Percentiles rank a stretch among this genome's conserved stretches.
Evolutionary conservation across 768 basidiomycete genomes (phyloP).

Genomic region (Strobilomyces echinocephalus): DNA sequence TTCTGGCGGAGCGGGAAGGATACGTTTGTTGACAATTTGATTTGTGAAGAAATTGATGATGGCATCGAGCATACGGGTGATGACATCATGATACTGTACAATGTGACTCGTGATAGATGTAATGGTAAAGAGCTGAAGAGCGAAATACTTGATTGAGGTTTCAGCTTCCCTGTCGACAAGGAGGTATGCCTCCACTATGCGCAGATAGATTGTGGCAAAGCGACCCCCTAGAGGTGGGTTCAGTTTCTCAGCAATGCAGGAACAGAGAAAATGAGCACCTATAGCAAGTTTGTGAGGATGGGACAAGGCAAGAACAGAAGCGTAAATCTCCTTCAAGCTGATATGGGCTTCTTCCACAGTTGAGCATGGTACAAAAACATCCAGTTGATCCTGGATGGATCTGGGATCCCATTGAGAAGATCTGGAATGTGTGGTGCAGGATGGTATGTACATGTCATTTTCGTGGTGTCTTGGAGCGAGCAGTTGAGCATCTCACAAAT

Average conservation of each 20-base stretch:
- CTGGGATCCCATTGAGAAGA: constrained; percentile 36
- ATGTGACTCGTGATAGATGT: constrained; percentile 80
- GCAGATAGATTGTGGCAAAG: constrained; percentile 80
- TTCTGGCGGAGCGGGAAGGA: constrained; percentile 35
- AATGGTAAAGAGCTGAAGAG: constrained; percentile 88
- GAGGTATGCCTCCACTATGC: constrained; percentile 86
- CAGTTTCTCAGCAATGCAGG: constrained; percentile 1
- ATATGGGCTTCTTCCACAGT: constrained; percentile 81
- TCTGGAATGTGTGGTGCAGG: constrained; percentile 35
- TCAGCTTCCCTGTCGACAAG: constrained; percentile 92
- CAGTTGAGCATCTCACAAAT: constrained; percentile 65
- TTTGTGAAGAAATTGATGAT: constrained; percentile 92
- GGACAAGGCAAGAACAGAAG: constrained; percentile 65
- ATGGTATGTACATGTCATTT: constrained; percentile 39
- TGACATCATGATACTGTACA: constrained; percentile 66
- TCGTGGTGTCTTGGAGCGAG: constrained; percentile 58
- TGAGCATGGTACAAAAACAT: constrained; percentile 77
- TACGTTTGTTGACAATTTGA: constrained; percentile 71
- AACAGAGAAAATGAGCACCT: constrained; percentile 41
- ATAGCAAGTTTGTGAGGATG: constrained; percentile 71
- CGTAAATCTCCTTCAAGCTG: constrained; percentile 79
- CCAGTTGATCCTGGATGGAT: constrained; percentile 65
- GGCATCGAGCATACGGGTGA: constrained; percentile 72
- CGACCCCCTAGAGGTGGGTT: constrained; percentile 54
- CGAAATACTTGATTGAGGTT: constrained; percentile 90